Percentiles rank a stretch among this genome's conserved stretches.
Evolutionary conservation across 768 basidiomycete genomes (phyloP).

Genomic region (Mrakia gelida): DNA sequence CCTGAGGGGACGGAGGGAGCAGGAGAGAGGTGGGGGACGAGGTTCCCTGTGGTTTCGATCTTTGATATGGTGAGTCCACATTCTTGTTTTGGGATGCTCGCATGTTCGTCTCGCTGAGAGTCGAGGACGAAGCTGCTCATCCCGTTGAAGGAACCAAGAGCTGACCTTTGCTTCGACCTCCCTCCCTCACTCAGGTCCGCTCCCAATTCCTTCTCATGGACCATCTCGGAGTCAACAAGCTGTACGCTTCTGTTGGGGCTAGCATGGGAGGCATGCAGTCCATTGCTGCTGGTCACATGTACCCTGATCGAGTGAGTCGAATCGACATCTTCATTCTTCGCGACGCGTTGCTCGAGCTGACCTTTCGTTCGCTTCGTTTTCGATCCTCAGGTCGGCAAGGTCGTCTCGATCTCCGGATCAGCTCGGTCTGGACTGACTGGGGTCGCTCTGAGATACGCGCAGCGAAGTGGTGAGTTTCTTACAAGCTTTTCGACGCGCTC

Average conservation of each 20-base stretch:
- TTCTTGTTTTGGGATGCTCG: not conserved
- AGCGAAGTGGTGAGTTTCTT: constrained; percentile 76
- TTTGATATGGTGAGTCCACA: constrained; percentile 71
- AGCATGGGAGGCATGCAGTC: constrained; percentile 99
- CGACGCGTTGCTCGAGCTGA: not conserved
- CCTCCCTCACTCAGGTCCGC: not conserved
- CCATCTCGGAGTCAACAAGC: constrained; percentile 69
- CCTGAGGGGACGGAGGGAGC: constrained; percentile 46
- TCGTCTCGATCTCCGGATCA: constrained; percentile 92
- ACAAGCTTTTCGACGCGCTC: not conserved
- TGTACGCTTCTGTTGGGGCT: constrained; percentile 89
- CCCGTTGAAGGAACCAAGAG: not conserved
- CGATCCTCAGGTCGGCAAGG: constrained; percentile 59
- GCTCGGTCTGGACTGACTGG: constrained; percentile 86
- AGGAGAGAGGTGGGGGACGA: constrained; percentile 71
- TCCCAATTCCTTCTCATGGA: constrained; percentile 66
- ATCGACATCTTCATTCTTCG: not conserved
- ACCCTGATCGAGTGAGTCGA: constrained; percentile 59
- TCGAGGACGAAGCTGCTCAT: not conserved
- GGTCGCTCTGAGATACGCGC: constrained; percentile 93
- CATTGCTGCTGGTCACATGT: constrained; percentile 88
- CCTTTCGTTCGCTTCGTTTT: not conserved
- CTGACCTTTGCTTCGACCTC: not conserved
- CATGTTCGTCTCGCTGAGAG: constrained; percentile 38
- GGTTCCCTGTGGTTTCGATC: constrained; percentile 84